These are phyloP conservation scores for Silene coronaria DNA, from an alignment of 179 eudicot species.

Conservation along the genomic window DNA sequence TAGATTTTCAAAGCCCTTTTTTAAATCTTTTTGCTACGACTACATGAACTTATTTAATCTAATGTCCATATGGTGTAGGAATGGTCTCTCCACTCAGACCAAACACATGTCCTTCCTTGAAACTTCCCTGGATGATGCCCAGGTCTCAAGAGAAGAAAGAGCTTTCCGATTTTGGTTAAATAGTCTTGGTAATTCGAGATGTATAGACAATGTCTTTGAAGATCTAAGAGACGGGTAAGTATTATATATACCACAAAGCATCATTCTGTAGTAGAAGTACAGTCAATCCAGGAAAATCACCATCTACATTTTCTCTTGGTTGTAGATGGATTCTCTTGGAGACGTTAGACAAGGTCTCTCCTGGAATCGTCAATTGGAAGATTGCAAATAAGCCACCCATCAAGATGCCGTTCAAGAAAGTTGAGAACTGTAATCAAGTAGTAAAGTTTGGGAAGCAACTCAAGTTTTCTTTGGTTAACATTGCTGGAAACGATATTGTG, in stretches of 20 bases:
- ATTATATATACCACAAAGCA: conserved; percentile 9
- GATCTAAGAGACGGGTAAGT: conserved; percentile 93
- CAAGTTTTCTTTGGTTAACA: conserved; percentile 86
- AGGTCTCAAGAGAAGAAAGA: conserved; percentile 79
- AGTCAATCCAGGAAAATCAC: background rate
- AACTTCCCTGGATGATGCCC: conserved; percentile 63
- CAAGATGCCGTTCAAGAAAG: conserved; percentile 91
- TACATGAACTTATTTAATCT: conserved; percentile 6
- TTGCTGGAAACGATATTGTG: conserved; percentile 94
- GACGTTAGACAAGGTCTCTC: conserved; percentile 83
- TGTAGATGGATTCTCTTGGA: conserved; percentile 85
- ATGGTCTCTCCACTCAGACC: conserved; percentile 81
- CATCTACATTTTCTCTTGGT: background rate
- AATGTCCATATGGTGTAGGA: conserved; percentile 41
- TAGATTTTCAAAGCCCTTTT: too few relatives aligned
- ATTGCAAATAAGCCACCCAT: conserved; percentile 79
- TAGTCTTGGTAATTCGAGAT: conserved; percentile 72
- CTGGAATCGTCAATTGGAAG: conserved; percentile 93
- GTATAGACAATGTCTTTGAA: conserved; percentile 85
- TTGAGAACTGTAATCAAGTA: conserved; percentile 93
- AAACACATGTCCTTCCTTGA: conserved; percentile 84
- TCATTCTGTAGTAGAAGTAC: background rate
- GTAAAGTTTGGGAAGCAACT: conserved; percentile 87
- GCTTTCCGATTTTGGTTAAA: conserved; percentile 89
- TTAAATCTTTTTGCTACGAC: too few relatives aligned